A percentile compares a stretch with the other conserved stretches of the same genome.
Evolutionary conservation across 352 stramenopile genomes (phyloP).

Genomic region (Globisporangium heterothallicum): DNA sequence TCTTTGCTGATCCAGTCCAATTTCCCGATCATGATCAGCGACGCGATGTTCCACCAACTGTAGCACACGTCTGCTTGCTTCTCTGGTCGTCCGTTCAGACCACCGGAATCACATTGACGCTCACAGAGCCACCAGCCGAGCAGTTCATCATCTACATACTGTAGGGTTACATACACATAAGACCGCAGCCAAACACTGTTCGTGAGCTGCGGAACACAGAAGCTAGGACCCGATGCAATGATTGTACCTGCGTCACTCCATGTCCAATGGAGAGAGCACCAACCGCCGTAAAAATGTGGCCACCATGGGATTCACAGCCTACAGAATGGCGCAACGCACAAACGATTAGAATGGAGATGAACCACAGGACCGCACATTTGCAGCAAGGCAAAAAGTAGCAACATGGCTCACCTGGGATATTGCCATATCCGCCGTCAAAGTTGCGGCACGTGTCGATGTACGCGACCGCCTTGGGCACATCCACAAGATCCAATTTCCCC

Average conservation of each 20-base stretch:
- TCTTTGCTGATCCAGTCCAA: conserved; percentile 94
- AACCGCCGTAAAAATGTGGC: conserved; percentile 97
- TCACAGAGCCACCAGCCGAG: conserved; percentile 97
- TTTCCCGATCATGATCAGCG: conserved; percentile 93
- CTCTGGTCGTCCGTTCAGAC: conserved; percentile 96
- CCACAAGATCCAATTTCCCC: conserved; percentile 75
- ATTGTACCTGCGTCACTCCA: conserved; percentile 36
- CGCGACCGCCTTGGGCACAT: conserved; percentile 85
- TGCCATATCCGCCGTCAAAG: conserved; percentile 93
- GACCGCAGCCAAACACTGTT: neutral
- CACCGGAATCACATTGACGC: conserved; percentile 94
- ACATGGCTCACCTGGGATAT: conserved; percentile 50
- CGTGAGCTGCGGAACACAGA: neutral
- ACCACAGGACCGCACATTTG: no score
- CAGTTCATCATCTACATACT: conserved; percentile 85
- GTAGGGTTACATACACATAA: neutral
- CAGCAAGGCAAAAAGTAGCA: no score
- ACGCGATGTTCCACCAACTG: conserved; percentile 99
- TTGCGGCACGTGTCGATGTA: conserved; percentile 97
- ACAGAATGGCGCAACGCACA: conserved; percentile 36
- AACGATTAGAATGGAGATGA: neutral
- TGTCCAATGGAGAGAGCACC: conserved; percentile 90
- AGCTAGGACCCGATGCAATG: neutral
- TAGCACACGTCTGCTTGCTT: conserved; percentile 99
- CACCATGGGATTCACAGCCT: conserved; percentile 96